These are phyloP conservation scores for Nadsonia commutata DNA, from an alignment of 1,139 yeast species.

Conservation along the genomic window DNA sequence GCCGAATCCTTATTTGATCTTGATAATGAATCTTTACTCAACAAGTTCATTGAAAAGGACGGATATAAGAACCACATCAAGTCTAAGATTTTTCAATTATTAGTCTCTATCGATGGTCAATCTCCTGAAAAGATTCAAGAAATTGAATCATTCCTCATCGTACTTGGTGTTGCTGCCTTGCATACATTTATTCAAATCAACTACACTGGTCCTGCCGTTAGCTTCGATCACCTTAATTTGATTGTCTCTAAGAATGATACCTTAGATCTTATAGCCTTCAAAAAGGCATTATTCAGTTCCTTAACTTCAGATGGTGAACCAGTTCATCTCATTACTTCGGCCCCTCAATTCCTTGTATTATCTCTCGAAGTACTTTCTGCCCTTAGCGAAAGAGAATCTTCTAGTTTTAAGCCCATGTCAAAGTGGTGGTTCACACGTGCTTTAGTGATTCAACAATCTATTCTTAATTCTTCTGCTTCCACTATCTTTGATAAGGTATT, in stretches of 20 bases:
- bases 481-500: constrained; percentile 19
- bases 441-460: constrained; percentile 22
- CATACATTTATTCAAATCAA: constrained; percentile 64
- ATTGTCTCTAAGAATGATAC: constrained; percentile 8
- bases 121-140: background rate
- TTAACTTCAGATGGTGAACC: constrained; percentile 21
- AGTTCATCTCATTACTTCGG: constrained; percentile 20
- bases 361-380: constrained; percentile 13
- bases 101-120: background rate
- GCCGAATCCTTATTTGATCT: background rate
- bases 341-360: constrained; percentile 19
- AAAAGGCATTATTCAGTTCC: constrained; percentile 6
- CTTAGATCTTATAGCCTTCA: constrained; percentile 9
- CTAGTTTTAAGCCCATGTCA: constrained; percentile 9
- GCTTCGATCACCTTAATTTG: constrained; percentile 19
- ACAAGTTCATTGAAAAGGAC: background rate
- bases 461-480: constrained; percentile 17
- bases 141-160: background rate
- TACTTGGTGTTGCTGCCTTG: background rate
- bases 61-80: background rate
- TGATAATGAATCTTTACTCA: background rate
- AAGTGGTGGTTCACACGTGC: constrained; percentile 25
- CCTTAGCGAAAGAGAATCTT: constrained; percentile 3
- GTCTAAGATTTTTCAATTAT: background rate
- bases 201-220: constrained; percentile 67